Base-by-base conservation (phyloP, 2,329 filamentous ascomycete species). In the Fusarium sp. region DNA sequence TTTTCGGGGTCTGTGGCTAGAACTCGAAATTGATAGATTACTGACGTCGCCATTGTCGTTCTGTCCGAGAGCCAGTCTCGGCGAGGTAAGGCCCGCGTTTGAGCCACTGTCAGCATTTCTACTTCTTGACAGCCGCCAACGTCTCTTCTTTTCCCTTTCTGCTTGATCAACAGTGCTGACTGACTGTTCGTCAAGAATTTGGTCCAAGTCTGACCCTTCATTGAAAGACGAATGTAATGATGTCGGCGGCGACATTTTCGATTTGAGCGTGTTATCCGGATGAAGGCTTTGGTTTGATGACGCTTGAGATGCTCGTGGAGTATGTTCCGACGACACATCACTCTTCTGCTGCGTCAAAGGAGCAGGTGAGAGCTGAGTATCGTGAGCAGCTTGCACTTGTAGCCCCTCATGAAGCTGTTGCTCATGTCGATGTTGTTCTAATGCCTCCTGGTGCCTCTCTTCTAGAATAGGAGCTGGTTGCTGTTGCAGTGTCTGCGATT, bases 161-260 rank as follows among this genome's bases (percentile, higher is more conserved):
- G 88, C 83, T 42, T 79, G 77, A 6, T 84, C 84, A 36, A 77
- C 53, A n/a, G 71, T 71, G 28, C 72, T 57, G 8, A 78, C 72
- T 8, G 76, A 72, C 1, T 79, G 72, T 33, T 93, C 91, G 30
- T 94, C 92, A 9, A 72, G 46, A 11, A 85, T 78, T 64, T 91
- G 89, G 66, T 97, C 94, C 31, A 89, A 77, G 75, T 97, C 94
- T 0, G 93, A 97, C 23, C 90, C 88, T 70, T 97, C 94, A 26
- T 95, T 96, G 68, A 89, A 88, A 0, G 86, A 89, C 30, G 93
- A 95, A 71, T 92, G 89, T 61, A 94, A 84, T 0, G 94, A 97
- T 4, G 90, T 88, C 1, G 92, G 88, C 1, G 92, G 92, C 1
- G 93, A 97, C 62, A 86, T 85, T 67, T 89, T 88, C 1, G 90